Evolutionary conservation across 1,139 yeast species (phyloP), one percentile per base, ranked within the genome.

Genomic region (Pneumocystis sp.): DNA sequence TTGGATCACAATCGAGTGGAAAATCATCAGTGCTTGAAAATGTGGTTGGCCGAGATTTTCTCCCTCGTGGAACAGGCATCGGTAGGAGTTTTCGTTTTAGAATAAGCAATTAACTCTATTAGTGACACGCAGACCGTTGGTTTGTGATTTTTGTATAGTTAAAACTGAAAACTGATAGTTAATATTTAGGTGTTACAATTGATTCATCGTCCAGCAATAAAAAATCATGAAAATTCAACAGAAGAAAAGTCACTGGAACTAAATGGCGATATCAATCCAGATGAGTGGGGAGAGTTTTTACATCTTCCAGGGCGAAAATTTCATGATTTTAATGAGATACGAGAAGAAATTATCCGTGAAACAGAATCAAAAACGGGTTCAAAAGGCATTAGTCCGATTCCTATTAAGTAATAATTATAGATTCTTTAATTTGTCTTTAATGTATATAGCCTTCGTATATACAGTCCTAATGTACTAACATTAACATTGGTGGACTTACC

Each of bases 261-360:
- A 15, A 71, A 68, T 45, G 70, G 72, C 61, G 96, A 89, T 74
- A 88, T 89, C 75, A 90, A 90, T 73, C 83, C 82, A 63, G 95
- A 89, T 70, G 98, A 93, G 78, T 93, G 97, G 97, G 98, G 98
- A 70, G 98, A 93, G 76, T 93, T 93, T 75, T 82, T 93, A 71
- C 98, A 93, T 75, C 76, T 91, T 67, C 97, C 97, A 63, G 87
- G 87, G 69, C 89, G 88, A 79, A 88, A 88, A 75, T 86, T 89
- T 76, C 86, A 79, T 78, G 87, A 91, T 74, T 93, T 93, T 75
- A 93, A 89, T 74, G 96, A 90, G 69, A 91, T 93, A 73, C 83
- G 97, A 75, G 79, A 83, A 68, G 98, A 93, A 75, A 93, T 93
- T 72, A 95, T 90, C 63, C 81, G 87, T 67, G 98, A 93, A 76